Evolutionary conservation across 768 basidiomycete species (phyloP), one percentile per base, ranked within the genome.

Genomic region (Mycena maculata): DNA sequence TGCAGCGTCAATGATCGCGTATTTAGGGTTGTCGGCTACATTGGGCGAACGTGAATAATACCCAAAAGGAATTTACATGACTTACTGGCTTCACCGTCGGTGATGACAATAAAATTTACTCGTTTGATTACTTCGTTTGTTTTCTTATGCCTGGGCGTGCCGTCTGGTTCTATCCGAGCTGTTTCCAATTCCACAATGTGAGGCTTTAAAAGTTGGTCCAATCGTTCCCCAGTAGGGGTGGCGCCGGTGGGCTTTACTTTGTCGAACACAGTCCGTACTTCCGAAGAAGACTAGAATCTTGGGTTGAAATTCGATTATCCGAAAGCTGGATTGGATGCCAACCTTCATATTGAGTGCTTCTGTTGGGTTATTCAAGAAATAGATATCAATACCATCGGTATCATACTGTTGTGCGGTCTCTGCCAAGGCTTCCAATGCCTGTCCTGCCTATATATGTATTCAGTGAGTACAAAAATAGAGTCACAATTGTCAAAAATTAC

Each of bases 11-110:
- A 83, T 81, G 23, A 89, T 86, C 9, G 84, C 80, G 41, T 75
- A 73, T 33, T 82, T 78, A 0, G 86, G 86, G 68, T 87, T 84
- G 70, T 88, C 88, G 47, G 84, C 86, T 89, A 23, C 42, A 16
- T 23, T 55, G 39, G n/a, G 28, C 10, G n/a, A 47, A 8, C 42
- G 38, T 50, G 36, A 41, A 22, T 3, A 38, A 13, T 23, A 15
- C 3, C n/a, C 23, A 4, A 23, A n/a, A 18, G 23, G 8, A 4
- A 27, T 20, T 10, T 31, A 49, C 5, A 38, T 9, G 28, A 39
- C 86, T 67, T 62, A 89, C 88, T 85, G 5, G 89, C 83, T 5
- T 76, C 82, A 18, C 90, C 90, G 68, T 91, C 90, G 0, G 89
- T 91, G 48, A 91, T 81, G 31, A 91, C 76, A 13, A 91, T 83